Conservation (phyloP, 352 stramenopile species). For the Peronospora belbahrii region DNA sequence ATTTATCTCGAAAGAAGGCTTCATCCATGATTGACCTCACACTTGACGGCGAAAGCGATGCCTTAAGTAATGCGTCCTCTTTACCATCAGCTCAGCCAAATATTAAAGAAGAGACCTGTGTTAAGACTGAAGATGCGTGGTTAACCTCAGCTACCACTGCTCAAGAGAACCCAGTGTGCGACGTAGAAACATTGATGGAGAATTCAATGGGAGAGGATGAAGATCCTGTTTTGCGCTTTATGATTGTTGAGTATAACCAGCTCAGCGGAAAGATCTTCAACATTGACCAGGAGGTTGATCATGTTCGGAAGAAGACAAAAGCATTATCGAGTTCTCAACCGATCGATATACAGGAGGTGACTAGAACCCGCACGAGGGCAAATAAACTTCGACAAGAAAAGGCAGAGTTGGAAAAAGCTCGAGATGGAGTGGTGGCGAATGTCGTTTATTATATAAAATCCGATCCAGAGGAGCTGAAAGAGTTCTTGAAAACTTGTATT, state of each 20-base stretch:
- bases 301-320: constrained; percentile 30
- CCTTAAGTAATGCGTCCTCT: constrained; percentile 1
- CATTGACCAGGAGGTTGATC: constrained; percentile 30
- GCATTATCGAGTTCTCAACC: constrained; percentile 21
- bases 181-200: constrained; percentile 29
- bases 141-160: constrained; percentile 14
- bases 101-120: constrained; percentile 23
- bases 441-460: constrained; percentile 43
- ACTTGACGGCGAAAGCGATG: constrained; percentile 26
- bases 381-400: constrained; percentile 23
- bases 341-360: constrained; percentile 32
- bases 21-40: constrained; percentile 34
- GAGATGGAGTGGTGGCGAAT: constrained; percentile 44
- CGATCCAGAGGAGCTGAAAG: constrained; percentile 28
- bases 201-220: constrained; percentile 34
- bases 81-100: constrained; percentile 1
- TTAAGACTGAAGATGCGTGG: constrained; percentile 28
- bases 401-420: constrained; percentile 25
- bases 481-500: constrained; percentile 28
- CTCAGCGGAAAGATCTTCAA: constrained; percentile 39
- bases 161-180: constrained; percentile 11
- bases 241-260: constrained; percentile 55
- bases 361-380: constrained; percentile 3
- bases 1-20: background rate
- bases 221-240: constrained; percentile 40